Evolutionary conservation across 1,139 yeast genomes (phyloP).

Genomic region (Debaryomyces robertsiae): DNA sequence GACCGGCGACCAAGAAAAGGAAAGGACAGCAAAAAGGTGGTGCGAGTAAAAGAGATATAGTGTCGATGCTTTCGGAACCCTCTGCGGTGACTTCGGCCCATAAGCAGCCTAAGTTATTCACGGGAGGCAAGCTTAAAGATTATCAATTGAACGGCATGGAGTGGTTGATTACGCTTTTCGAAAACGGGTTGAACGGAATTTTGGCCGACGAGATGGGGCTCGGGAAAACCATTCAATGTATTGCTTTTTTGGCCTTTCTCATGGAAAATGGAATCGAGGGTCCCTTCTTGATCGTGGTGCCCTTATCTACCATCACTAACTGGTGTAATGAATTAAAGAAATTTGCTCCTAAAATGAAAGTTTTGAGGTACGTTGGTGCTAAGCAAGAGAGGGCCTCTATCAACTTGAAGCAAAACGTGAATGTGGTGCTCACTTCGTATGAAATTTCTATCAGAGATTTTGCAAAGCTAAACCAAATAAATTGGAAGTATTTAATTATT

Average conservation of each 20-base stretch:
- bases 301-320: conserved; percentile 81
- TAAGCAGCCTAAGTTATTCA: conserved; percentile 65
- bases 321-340: conserved; percentile 74
- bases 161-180: conserved; percentile 86
- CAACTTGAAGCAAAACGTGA: conserved; percentile 23
- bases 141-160: conserved; percentile 90
- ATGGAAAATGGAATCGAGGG: conserved; percentile 81
- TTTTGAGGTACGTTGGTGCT: conserved; percentile 65
- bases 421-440: conserved; percentile 78
- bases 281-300: conserved; percentile 85
- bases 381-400: conserved; percentile 53
- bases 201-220: conserved; percentile 97
- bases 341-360: conserved; percentile 74
- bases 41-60: conserved; percentile 22
- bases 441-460: conserved; percentile 77
- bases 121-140: conserved; percentile 72
- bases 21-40: conserved; percentile 11
- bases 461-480: conserved; percentile 46
- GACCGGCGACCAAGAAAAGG: conserved; percentile 6
- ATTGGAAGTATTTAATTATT: conserved; percentile 87
- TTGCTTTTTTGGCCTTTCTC: conserved; percentile 73
- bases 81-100: conserved; percentile 17
- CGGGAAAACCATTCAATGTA: conserved; percentile 89
- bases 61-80: conserved; percentile 25
- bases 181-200: conserved; percentile 93